phyloP scores from a whole-genome alignment of 2,329 filamentous ascomycete species.

The Colletotrichum eremochloae region DNA sequence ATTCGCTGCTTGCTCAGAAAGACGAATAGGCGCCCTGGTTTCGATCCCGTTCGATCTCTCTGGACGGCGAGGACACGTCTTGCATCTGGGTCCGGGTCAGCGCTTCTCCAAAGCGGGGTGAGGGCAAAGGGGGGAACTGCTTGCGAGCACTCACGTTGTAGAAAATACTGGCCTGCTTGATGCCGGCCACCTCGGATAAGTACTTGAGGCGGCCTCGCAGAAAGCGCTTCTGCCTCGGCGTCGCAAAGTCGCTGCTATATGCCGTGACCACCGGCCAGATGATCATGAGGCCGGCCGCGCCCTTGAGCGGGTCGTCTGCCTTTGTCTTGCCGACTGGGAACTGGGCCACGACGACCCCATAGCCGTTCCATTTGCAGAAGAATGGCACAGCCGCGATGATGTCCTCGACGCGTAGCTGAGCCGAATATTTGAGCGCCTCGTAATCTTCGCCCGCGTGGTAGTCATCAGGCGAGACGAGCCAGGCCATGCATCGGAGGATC shows the following conservation, averaged over 20 bases:
- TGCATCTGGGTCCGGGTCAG: constrained; percentile 29
- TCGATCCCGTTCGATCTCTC: constrained; percentile 40
- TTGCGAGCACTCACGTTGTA: constrained; percentile 38
- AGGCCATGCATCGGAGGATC: constrained; percentile 44
- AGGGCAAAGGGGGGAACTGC: too few species aligned
- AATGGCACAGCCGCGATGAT: constrained; percentile 43
- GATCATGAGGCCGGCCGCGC: constrained; percentile 43
- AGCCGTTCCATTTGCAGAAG: constrained; percentile 44
- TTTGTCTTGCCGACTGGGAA: constrained; percentile 41
- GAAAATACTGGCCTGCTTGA: constrained; percentile 44
- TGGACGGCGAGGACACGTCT: constrained; percentile 33
- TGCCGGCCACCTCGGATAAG: constrained; percentile 43
- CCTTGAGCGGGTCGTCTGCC: constrained; percentile 41
- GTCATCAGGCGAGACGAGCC: constrained; percentile 43
- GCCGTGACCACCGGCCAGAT: constrained; percentile 43
- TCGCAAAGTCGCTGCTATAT: constrained; percentile 43
- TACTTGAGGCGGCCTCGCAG: constrained; percentile 41
- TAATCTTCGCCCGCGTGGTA: constrained; percentile 42
- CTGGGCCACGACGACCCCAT: constrained; percentile 35
- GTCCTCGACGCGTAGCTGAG: constrained; percentile 42
- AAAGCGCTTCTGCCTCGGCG: constrained; percentile 42
- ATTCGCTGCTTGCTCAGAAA: neutral
- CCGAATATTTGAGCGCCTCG: constrained; percentile 39
- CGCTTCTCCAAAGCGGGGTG: too few species aligned
- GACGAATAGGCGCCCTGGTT: constrained; percentile 1